Percentiles rank a stretch among this genome's conserved stretches.
These are phyloP conservation scores for Trichoderma sp. DNA, from an alignment of 2,329 filamentous ascomycete species.

Conservation along the genomic window DNA sequence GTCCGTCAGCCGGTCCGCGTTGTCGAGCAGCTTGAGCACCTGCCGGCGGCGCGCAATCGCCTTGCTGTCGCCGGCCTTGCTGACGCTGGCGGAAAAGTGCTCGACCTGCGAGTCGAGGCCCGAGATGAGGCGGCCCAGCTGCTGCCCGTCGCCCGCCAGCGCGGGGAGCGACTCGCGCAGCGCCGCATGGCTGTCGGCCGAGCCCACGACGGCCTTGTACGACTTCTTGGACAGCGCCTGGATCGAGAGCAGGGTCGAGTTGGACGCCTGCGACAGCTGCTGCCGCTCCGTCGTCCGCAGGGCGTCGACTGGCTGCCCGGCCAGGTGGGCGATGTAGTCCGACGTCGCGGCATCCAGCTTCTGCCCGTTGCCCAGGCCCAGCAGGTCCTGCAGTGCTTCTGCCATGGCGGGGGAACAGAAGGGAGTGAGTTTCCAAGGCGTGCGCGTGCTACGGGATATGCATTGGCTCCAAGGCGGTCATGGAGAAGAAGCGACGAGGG, in stretches of 20 bases:
- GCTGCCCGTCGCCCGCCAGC: slow-evolving; percentile 65
- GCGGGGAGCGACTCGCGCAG: slow-evolving; percentile 71
- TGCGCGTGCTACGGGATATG: not conserved
- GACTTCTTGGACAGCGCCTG: slow-evolving; percentile 89
- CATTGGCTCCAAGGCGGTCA: not conserved
- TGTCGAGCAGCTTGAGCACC: slow-evolving; percentile 78
- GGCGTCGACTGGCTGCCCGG: slow-evolving; percentile 73
- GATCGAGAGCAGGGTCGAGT: slow-evolving; percentile 78
- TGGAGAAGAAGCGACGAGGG: not conserved
- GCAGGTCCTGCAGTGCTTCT: slow-evolving; percentile 42
- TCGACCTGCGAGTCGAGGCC: slow-evolving; percentile 77
- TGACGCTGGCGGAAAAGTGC: slow-evolving; percentile 80
- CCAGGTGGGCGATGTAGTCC: slow-evolving; percentile 75
- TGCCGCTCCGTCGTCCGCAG: slow-evolving; percentile 76
- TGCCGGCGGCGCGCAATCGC: slow-evolving; percentile 74
- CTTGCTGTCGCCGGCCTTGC: slow-evolving; percentile 69
- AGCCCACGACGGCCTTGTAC: slow-evolving; percentile 80
- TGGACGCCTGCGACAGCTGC: slow-evolving; percentile 76
- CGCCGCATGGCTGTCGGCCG: slow-evolving; percentile 74
- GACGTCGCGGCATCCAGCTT: slow-evolving; percentile 56
- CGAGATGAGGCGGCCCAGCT: slow-evolving; percentile 73
- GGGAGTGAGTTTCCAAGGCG: no score
- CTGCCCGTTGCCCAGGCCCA: slow-evolving; percentile 40
- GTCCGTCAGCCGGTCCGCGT: slow-evolving; percentile 86
- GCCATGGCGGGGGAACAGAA: slow-evolving; percentile 37